Conservation (phyloP, 176 grass and related monocot species). For the Echinochloa phyllopogon region DNA sequence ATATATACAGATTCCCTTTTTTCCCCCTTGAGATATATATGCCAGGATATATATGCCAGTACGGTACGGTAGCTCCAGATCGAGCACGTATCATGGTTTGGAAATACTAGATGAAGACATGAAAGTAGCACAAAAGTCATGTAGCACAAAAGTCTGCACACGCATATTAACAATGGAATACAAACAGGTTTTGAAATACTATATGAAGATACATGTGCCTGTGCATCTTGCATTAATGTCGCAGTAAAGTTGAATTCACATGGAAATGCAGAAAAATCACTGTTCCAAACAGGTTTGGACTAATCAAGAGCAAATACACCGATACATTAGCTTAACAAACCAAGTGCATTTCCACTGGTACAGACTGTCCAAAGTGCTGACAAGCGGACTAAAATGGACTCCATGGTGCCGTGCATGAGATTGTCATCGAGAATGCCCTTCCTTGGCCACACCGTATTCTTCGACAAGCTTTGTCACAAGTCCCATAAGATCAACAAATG, state of each 20-base stretch:
- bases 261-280: neutral
- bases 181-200: no score
- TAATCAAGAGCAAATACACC: neutral
- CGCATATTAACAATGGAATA: neutral
- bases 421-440: constrained; percentile 29
- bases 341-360: neutral
- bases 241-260: neutral
- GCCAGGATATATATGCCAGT: no score
- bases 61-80: neutral
- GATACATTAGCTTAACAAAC: neutral
- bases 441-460: constrained; percentile 54
- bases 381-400: neutral
- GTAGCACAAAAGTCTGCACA: neutral
- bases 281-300: neutral
- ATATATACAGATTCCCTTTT: neutral
- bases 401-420: neutral
- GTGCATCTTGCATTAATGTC: neutral
- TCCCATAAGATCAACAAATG: constrained; percentile 77
- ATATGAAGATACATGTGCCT: no score
- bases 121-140: neutral
- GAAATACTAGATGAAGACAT: neutral
- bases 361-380: neutral
- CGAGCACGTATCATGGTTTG: neutral
- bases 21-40: no score
- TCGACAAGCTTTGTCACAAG: constrained; percentile 81